phyloP scores from a whole-genome alignment of 495 filamentous ascomycete genomes.

The Lasiosphaeriaceae sp. region DNA sequence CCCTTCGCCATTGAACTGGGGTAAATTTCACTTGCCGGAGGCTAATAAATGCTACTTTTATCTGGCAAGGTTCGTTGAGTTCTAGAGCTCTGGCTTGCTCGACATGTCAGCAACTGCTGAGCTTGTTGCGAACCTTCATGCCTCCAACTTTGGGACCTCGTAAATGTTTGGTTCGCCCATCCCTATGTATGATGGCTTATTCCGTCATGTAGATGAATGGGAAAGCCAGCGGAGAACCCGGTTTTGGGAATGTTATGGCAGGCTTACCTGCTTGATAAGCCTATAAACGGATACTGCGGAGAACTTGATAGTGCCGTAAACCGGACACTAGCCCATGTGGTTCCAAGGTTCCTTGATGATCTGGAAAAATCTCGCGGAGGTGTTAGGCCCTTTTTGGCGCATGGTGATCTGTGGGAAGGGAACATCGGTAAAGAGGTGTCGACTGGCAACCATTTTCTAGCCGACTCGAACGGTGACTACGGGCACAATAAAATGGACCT shows the following conservation, averaged over 20 bases:
- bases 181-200: neutral
- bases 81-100: neutral
- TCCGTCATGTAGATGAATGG: neutral
- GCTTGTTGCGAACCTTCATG: neutral
- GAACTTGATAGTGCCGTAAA: no score
- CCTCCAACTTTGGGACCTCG: neutral
- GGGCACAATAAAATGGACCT: slow-evolving; percentile 1
- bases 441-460: neutral
- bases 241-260: neutral
- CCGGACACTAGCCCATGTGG: neutral
- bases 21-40: no score
- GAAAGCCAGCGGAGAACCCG: neutral
- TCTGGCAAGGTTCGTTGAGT: no score
- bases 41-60: no score
- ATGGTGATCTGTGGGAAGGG: neutral
- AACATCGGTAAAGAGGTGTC: neutral
- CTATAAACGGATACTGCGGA: neutral
- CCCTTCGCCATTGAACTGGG: no score
- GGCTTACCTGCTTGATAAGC: neutral
- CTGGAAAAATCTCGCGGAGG: neutral
- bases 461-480: neutral
- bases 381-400: neutral
- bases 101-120: neutral
- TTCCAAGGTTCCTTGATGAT: neutral
- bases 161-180: neutral